Percentiles rank a stretch among this genome's conserved stretches.
Conservation (phyloP, 2,329 filamentous ascomycete species). For the Aureobasidium musti region DNA sequence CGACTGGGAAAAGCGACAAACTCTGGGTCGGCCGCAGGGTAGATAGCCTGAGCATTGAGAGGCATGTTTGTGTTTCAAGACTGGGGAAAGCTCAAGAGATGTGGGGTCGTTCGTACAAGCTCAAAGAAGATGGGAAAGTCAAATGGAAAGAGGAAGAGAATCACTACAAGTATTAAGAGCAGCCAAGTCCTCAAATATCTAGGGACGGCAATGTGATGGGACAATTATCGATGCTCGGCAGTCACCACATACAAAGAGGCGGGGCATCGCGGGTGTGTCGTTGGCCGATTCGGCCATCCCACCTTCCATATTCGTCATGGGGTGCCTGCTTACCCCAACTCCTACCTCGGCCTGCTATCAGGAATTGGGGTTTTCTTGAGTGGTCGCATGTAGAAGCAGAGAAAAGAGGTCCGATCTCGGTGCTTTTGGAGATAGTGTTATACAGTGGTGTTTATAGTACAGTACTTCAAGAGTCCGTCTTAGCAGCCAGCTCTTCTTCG, state of each 20-base stretch:
- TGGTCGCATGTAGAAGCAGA: neutral
- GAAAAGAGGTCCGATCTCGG: neutral
- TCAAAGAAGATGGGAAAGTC: neutral
- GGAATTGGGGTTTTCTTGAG: neutral
- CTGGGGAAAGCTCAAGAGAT: slow-evolving; percentile 14
- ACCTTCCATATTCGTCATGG: slow-evolving; percentile 27
- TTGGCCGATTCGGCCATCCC: slow-evolving; percentile 27
- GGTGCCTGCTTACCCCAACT: neutral
- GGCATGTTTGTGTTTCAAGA: slow-evolving; percentile 45
- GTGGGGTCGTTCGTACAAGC: neutral
- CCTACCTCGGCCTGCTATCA: slow-evolving; percentile 26
- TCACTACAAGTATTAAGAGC: neutral
- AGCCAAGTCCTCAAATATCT: neutral
- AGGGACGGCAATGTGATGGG: neutral
- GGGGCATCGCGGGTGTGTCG: slow-evolving; percentile 4
- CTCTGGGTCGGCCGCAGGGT: slow-evolving; percentile 51
- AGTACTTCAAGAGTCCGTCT: slow-evolving; percentile 17
- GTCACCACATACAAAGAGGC: slow-evolving; percentile 13
- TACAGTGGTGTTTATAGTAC: slow-evolving; percentile 18
- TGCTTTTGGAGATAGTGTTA: neutral
- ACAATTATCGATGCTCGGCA: slow-evolving; percentile 7
- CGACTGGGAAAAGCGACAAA: slow-evolving; percentile 73
- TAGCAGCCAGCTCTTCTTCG: slow-evolving; percentile 37
- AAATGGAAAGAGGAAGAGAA: neutral
- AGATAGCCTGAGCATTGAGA: slow-evolving; percentile 53